phyloP scores from a whole-genome alignment of 2,329 filamentous ascomycete species.

The Mycosphaerella sp. region DNA sequence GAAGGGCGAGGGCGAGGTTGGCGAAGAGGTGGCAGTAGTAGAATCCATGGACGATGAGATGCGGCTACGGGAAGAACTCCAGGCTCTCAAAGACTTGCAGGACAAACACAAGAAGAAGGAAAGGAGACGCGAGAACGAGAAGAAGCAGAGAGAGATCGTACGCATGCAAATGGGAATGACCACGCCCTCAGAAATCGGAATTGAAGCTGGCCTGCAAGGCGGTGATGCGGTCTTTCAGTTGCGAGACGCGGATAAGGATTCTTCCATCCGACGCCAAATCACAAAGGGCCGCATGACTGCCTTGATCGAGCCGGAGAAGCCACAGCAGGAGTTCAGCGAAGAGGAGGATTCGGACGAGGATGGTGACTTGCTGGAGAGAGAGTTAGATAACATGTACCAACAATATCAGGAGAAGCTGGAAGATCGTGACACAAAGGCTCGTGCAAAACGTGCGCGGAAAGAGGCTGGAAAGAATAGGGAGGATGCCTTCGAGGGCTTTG shows the following conservation, averaged over 20 bases:
- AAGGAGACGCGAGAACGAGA: conserved; percentile 80
- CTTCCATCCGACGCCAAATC: conserved; percentile 58
- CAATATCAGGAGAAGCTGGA: conserved; percentile 75
- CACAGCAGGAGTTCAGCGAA: conserved; percentile 42
- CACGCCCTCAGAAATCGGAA: conserved; percentile 88
- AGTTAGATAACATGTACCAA: conserved; percentile 83
- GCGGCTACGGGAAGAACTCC: conserved; percentile 78
- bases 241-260: conserved; percentile 71
- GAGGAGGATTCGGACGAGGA: conserved; percentile 68
- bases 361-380: conserved; percentile 71
- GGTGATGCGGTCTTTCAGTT: conserved; percentile 72
- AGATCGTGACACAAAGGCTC: conserved; percentile 75
- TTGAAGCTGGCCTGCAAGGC: conserved; percentile 61
- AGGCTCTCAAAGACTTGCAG: conserved; percentile 74
- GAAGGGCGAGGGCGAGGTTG: conserved; percentile 35
- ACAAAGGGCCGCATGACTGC: conserved; percentile 72
- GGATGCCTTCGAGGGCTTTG: conserved; percentile 84
- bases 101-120: conserved; percentile 72
- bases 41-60: conserved; percentile 93
- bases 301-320: conserved; percentile 48
- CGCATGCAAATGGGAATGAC: conserved; percentile 97
- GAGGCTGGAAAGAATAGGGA: conserved; percentile 58
- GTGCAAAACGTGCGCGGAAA: conserved; percentile 80
- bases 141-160: conserved; percentile 89
- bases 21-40: conserved; percentile 66